These are phyloP conservation scores for Pythium monospermum DNA, from an alignment of 352 stramenopile genomes.

Conservation along the genomic window DNA sequence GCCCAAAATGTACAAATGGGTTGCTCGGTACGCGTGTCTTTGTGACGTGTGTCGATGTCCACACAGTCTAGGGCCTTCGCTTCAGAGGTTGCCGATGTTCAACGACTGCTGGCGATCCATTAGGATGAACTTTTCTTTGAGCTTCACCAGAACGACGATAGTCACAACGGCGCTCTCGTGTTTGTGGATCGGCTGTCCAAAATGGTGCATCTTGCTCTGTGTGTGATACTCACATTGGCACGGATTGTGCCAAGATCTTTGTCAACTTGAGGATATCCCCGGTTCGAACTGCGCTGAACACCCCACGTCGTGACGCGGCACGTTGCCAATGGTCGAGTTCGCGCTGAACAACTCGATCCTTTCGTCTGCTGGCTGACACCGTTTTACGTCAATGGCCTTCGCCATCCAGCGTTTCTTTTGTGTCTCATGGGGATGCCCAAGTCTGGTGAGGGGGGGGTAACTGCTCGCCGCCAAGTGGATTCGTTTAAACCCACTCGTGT, in stretches of 20 bases:
- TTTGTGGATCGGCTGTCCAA: conserved; percentile 10
- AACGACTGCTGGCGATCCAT: conserved; percentile 13
- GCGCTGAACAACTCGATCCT: conserved; percentile 13
- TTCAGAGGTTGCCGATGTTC: conserved; percentile 12
- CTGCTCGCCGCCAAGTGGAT: conserved; percentile 8
- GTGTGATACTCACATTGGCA: neutral
- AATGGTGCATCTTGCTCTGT: neutral
- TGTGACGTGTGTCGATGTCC: conserved; percentile 16
- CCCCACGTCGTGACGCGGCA: neutral
- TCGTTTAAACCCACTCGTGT: no score
- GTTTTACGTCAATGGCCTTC: conserved; percentile 15
- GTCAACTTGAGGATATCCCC: conserved; percentile 12
- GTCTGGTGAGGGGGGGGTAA: conserved; percentile 13
- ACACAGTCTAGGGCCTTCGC: conserved; percentile 6
- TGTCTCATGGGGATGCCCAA: conserved; percentile 2
- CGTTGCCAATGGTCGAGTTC: conserved; percentile 13
- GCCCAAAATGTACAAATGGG: conserved; percentile 24
- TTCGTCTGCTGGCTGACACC: conserved; percentile 8
- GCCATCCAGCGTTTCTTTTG: conserved; percentile 5
- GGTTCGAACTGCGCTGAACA: conserved; percentile 4
- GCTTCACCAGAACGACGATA: neutral
- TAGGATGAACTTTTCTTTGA: conserved; percentile 19
- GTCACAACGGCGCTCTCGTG: conserved; percentile 1
- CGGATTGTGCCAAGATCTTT: conserved; percentile 1
- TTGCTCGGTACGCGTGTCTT: conserved; percentile 8